Evolutionary conservation across 2,329 filamentous ascomycete species (phyloP).

Genomic region (Colletotrichum melonis): DNA sequence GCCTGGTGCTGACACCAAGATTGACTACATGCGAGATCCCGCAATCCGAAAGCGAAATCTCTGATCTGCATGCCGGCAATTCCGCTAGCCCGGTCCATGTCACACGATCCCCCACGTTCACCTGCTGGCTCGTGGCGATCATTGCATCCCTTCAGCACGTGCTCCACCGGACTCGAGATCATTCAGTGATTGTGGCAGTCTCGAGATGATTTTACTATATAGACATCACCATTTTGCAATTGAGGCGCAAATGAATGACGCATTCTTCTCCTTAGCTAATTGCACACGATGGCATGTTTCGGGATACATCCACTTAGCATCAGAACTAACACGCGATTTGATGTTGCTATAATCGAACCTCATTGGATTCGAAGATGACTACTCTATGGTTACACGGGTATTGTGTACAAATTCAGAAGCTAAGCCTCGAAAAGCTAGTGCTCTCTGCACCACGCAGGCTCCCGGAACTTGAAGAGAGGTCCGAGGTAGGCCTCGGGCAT

Average conservation of each 20-base stretch:
- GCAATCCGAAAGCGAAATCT: background rate
- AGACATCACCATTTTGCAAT: background rate
- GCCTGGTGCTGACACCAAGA: background rate
- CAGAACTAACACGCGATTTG: too few relatives aligned
- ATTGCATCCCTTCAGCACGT: background rate
- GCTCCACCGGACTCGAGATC: background rate
- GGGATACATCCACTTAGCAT: too few relatives aligned
- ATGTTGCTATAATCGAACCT: too few relatives aligned
- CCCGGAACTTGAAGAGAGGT: slow-evolving; percentile 31
- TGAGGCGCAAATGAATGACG: too few relatives aligned
- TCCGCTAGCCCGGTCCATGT: background rate
- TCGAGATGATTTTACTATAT: background rate
- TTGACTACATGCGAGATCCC: background rate
- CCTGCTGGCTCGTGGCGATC: background rate
- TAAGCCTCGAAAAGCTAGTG: background rate
- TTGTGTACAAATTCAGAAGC: background rate
- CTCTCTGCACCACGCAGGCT: slow-evolving; percentile 12
- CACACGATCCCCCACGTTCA: background rate
- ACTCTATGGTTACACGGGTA: background rate
- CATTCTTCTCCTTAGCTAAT: too few relatives aligned
- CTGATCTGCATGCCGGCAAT: background rate
- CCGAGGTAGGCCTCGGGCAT: slow-evolving; percentile 41
- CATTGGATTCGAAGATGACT: too few relatives aligned
- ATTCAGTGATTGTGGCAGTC: background rate
- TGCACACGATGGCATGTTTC: too few relatives aligned